A percentile compares a stretch with the other conserved stretches of the same genome.
phyloP scores from a whole-genome alignment of 2,329 filamentous ascomycete species.

The Colletotrichum navitas region DNA sequence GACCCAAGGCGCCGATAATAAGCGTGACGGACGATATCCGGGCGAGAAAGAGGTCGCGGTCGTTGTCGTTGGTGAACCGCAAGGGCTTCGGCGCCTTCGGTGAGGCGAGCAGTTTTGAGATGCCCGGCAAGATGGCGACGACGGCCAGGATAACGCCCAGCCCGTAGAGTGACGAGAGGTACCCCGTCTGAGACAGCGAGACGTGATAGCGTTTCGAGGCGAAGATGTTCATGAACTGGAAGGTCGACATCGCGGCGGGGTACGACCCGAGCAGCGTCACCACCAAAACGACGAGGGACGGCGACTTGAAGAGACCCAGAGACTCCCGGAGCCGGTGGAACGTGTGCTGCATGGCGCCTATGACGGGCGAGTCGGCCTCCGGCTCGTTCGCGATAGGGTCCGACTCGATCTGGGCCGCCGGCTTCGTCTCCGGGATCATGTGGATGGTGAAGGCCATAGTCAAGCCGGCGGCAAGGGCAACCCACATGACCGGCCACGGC shows the following conservation, averaged over 20 bases:
- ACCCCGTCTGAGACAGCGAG: constrained; percentile 48
- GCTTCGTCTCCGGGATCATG: constrained; percentile 49
- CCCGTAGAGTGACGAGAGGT: constrained; percentile 50
- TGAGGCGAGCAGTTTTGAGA: constrained; percentile 45
- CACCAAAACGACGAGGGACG: constrained; percentile 48
- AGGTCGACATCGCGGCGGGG: constrained; percentile 19
- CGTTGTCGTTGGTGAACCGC: constrained; percentile 44
- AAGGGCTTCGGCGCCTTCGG: constrained; percentile 43
- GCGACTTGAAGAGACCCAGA: constrained; percentile 44
- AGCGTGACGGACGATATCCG: constrained; percentile 45
- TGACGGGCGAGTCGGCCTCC: neutral
- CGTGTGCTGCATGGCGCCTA: constrained; percentile 26
- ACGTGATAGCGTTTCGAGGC: constrained; percentile 49
- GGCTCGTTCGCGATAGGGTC: constrained; percentile 31
- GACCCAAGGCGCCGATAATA: constrained; percentile 45
- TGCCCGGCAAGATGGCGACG: constrained; percentile 46
- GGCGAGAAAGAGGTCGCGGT: constrained; percentile 48
- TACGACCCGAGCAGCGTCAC: constrained; percentile 41
- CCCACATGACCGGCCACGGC: constrained; percentile 46
- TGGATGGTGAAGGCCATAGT: constrained; percentile 42
- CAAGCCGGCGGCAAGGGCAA: neutral
- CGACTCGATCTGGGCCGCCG: constrained; percentile 23
- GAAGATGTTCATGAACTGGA: constrained; percentile 47
- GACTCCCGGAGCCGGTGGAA: constrained; percentile 43
- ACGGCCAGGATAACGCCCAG: constrained; percentile 45